Conservation (phyloP, 2,329 filamentous ascomycete genomes). For the Botrytis cinerea region DNA sequence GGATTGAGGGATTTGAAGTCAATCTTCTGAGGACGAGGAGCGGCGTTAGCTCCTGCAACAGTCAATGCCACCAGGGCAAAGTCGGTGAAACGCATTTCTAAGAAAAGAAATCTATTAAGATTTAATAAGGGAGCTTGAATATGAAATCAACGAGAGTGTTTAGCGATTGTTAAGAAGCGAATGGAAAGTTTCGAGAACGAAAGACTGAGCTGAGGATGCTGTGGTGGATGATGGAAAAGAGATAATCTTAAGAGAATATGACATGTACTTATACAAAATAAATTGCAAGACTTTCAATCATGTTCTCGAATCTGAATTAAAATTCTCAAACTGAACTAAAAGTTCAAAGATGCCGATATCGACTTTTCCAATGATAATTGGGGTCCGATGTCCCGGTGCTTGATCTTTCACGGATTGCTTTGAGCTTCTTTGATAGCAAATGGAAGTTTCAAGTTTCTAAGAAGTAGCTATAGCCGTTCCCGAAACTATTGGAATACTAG, state of each 20-base stretch:
- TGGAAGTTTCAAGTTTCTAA: not conserved
- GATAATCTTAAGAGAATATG: not conserved
- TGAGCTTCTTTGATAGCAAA: not conserved
- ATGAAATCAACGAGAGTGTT: not conserved
- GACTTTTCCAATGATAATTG: not conserved
- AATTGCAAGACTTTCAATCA: not conserved
- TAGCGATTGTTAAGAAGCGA: not conserved
- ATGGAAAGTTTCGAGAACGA: not conserved
- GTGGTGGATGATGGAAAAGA: not conserved
- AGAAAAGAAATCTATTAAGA: not conserved
- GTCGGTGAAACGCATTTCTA: conserved; percentile 14
- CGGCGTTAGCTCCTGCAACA: conserved; percentile 3
- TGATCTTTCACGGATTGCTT: not conserved
- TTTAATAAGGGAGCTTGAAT: not conserved
- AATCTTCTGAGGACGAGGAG: conserved; percentile 7
- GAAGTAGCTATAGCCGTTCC: not conserved
- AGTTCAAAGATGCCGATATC: not conserved
- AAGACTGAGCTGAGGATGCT: not conserved
- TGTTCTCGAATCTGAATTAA: not conserved
- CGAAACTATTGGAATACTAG: not conserved
- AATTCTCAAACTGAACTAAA: not conserved
- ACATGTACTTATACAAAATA: not conserved
- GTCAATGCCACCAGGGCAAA: not conserved
- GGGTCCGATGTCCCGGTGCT: not conserved
- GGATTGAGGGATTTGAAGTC: conserved; percentile 6